phyloP scores from a whole-genome alignment of 1,284 basidiomycete genomes.

The Ganoderma sp. region DNA sequence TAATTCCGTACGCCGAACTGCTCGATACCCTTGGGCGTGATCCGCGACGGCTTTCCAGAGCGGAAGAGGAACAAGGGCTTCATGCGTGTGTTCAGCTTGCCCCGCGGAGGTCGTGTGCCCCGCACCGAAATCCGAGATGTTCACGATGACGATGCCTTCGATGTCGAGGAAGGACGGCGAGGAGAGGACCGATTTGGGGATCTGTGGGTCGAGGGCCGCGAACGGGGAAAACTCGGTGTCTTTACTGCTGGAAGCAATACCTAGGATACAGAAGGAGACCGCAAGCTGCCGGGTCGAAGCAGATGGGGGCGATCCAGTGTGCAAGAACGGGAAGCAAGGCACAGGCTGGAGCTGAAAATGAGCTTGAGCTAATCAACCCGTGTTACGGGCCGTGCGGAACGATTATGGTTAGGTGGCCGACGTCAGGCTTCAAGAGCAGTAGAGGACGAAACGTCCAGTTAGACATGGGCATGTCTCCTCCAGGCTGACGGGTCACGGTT shows the following conservation, averaged over 20 bases:
- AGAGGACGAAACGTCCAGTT: neutral
- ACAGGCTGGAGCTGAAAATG: neutral
- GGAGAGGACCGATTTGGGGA: slow-evolving; percentile 17
- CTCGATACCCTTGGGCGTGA: slow-evolving; percentile 45
- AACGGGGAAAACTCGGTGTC: neutral
- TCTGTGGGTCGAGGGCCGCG: slow-evolving; percentile 2
- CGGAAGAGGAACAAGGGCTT: slow-evolving; percentile 47
- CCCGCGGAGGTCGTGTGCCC: slow-evolving; percentile 32
- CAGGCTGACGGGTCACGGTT: too few relatives aligned
- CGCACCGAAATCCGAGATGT: slow-evolving; percentile 46
- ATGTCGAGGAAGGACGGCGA: slow-evolving; percentile 46
- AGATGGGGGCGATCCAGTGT: neutral
- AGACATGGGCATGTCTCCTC: neutral
- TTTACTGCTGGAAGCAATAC: neutral
- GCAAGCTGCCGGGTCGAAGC: neutral
- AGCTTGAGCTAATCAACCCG: slow-evolving; percentile 1
- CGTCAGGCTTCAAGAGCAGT: neutral
- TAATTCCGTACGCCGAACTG: slow-evolving; percentile 46
- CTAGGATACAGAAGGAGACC: neutral
- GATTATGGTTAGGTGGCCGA: neutral
- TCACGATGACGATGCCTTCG: slow-evolving; percentile 37
- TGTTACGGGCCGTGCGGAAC: neutral
- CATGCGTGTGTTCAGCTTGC: slow-evolving; percentile 23
- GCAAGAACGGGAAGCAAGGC: neutral
- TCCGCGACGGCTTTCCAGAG: slow-evolving; percentile 46